Conservation (phyloP, 2,329 filamentous ascomycete species). For the Exophiala spinifera region DNA sequence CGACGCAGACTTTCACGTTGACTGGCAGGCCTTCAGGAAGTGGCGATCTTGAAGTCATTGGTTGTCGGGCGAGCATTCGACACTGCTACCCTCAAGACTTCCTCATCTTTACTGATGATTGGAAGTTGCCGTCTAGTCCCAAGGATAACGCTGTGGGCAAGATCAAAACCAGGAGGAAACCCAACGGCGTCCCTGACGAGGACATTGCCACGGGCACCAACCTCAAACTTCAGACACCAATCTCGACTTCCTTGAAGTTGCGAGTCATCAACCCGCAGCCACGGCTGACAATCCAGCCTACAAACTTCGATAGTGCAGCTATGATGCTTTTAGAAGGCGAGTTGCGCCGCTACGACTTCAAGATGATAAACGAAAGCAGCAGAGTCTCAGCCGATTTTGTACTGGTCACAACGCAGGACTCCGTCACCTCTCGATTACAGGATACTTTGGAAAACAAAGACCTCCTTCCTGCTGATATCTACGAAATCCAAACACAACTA, state of each 20-base stretch:
- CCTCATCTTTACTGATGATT: slow-evolving; percentile 74
- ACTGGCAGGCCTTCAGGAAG: slow-evolving; percentile 63
- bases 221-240: slow-evolving; percentile 7
- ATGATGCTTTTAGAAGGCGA: slow-evolving; percentile 94
- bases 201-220: neutral
- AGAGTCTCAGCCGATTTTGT: slow-evolving; percentile 75
- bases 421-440: slow-evolving; percentile 74
- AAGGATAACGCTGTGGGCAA: slow-evolving; percentile 74
- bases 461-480: slow-evolving; percentile 72
- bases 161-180: neutral
- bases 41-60: slow-evolving; percentile 70
- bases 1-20: slow-evolving; percentile 74
- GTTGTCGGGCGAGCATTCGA: slow-evolving; percentile 74
- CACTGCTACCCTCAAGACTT: slow-evolving; percentile 82
- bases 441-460: slow-evolving; percentile 72
- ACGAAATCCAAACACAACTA: slow-evolving; percentile 80
- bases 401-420: slow-evolving; percentile 85
- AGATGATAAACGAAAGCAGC: slow-evolving; percentile 70
- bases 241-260: slow-evolving; percentile 15
- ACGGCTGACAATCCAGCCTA: slow-evolving; percentile 69
- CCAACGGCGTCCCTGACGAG: slow-evolving; percentile 39
- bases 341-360: slow-evolving; percentile 70
- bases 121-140: slow-evolving; percentile 64
- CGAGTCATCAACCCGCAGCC: slow-evolving; percentile 75
- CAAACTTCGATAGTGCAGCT: slow-evolving; percentile 76